Percentiles rank a stretch among this genome's conserved stretches.
Evolutionary conservation across 495 filamentous ascomycete genomes (phyloP).

Genomic region (Penicillium tannophilum): DNA sequence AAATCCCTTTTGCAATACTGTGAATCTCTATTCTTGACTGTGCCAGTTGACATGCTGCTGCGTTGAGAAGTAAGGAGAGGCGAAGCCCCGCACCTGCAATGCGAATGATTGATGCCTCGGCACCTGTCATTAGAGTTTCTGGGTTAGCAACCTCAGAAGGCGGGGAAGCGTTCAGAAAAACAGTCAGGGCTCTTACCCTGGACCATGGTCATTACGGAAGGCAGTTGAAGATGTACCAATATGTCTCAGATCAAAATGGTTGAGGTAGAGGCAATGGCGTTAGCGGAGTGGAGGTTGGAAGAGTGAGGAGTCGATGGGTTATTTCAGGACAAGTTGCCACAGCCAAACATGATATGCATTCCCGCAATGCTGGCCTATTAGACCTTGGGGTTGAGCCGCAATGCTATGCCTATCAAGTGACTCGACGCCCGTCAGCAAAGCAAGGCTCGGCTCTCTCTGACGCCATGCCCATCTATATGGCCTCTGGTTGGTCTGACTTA

Average conservation of each 20-base stretch:
- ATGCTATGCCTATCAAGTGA: conserved; percentile 31
- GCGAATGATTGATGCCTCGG: conserved; percentile 33
- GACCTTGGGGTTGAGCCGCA: conserved; percentile 21
- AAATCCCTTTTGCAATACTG: conserved; percentile 48
- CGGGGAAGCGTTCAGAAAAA: not conserved
- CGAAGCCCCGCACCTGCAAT: conserved; percentile 47
- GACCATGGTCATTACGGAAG: conserved; percentile 17
- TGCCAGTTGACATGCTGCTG: conserved; percentile 44
- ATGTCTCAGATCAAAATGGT: conserved; percentile 1
- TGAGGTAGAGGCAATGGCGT: not conserved
- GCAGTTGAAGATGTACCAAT: not conserved
- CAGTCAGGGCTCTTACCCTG: conserved; percentile 16
- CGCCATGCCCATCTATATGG: conserved; percentile 20
- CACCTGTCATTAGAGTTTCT: conserved; percentile 13
- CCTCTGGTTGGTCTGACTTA: conserved; percentile 14
- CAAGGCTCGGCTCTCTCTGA: conserved; percentile 18
- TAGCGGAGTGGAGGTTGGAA: not conserved
- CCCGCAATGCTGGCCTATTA: not conserved
- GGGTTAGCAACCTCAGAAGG: conserved; percentile 6
- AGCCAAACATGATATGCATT: conserved; percentile 9
- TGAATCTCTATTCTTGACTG: conserved; percentile 48
- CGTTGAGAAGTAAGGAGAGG: conserved; percentile 47
- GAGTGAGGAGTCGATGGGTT: conserved; percentile 1
- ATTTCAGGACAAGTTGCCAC: conserved; percentile 14
- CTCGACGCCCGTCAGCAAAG: conserved; percentile 22